Base-by-base conservation (phyloP, 805 yeast genomes). In the Candida sithepensis region DNA sequence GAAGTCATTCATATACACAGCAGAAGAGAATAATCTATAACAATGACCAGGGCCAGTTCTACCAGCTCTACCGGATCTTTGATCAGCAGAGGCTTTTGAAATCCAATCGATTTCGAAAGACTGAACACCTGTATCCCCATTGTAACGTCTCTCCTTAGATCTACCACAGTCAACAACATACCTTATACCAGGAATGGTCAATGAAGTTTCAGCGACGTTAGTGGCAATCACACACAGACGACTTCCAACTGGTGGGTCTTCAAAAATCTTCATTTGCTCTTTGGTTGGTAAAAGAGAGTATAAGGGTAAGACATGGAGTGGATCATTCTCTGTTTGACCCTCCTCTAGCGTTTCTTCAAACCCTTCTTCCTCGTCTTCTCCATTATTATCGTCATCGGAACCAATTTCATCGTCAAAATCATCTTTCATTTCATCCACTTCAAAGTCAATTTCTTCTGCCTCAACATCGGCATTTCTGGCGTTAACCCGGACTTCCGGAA, bases 1-100 rank as follows among this genome's bases (percentile, higher is more conserved):
- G 63, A 94, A 94, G 54, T 85, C 94, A 52, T 82, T 79, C 62
- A 94, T 97, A 64, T 74, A 94, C 7, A 95, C 86, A 2, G 99
- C 99, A 14, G 98, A 91, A 0, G 98, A 92, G 59, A 75, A 94
- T 13, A 94, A 66, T 50, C 99, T 73, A 64, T 94, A 94, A 64
- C 97, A 88, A 61, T 94, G 98, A 49, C 99, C 99, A 0, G 99
- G 97, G 0, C 98, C 99, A 0, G 97, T 91, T 76, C 98, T 84
- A 63, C 97, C 98, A 43, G 98, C 98, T 73, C 98, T 83, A 62
- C 98, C 98, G 18, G 95, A 71, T 70, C 99, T 78, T 72, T 94
- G 99, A 55, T 82, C 94, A 0, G 98, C 92, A 49, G 96, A 85
- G 1, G 99, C 99, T 59, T 94, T 90, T 41, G 96, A 85, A 3